These are phyloP conservation scores for Colletotrichum sp. DNA, from an alignment of 2,329 filamentous ascomycete genomes.

Conservation along the genomic window DNA sequence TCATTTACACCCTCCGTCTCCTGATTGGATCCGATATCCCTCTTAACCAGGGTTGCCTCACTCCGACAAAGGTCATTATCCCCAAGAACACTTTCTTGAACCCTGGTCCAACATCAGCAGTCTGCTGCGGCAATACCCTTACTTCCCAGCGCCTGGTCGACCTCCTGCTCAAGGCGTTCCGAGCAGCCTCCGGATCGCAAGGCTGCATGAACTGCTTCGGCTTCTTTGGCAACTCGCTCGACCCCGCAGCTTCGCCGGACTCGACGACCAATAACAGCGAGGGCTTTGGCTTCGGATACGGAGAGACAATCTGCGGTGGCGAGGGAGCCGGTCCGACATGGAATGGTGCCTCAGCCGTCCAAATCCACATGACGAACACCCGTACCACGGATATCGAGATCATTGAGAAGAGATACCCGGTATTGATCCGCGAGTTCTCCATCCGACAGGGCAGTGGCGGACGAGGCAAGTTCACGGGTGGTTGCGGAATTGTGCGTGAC, in stretches of 20 bases:
- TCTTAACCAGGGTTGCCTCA: constrained; percentile 61
- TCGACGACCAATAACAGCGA: constrained; percentile 51
- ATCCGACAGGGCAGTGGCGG: constrained; percentile 70
- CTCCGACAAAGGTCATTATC: constrained; percentile 76
- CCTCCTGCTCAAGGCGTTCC: constrained; percentile 78
- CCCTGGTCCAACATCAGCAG: constrained; percentile 30
- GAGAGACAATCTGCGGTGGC: constrained; percentile 80
- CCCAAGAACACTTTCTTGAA: constrained; percentile 58
- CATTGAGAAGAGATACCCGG: constrained; percentile 78
- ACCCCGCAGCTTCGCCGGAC: neutral
- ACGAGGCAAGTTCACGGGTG: constrained; percentile 64
- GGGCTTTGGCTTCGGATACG: constrained; percentile 76
- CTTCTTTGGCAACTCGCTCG: neutral
- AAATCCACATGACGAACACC: constrained; percentile 87
- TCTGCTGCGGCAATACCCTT: constrained; percentile 35
- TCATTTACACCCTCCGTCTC: constrained; percentile 36
- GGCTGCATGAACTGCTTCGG: constrained; percentile 85
- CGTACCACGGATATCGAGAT: constrained; percentile 82
- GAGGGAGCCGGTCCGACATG: constrained; percentile 27
- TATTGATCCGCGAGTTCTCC: constrained; percentile 73
- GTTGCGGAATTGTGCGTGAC: constrained; percentile 72
- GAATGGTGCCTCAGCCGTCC: constrained; percentile 57
- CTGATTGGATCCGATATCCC: constrained; percentile 36
- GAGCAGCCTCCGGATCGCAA: constrained; percentile 75
- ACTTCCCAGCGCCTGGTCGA: constrained; percentile 51